Evolutionary conservation across 257 asterid genomes (phyloP), one percentile per base, ranked within the genome.

Genomic region (Cruciata laevipes): DNA sequence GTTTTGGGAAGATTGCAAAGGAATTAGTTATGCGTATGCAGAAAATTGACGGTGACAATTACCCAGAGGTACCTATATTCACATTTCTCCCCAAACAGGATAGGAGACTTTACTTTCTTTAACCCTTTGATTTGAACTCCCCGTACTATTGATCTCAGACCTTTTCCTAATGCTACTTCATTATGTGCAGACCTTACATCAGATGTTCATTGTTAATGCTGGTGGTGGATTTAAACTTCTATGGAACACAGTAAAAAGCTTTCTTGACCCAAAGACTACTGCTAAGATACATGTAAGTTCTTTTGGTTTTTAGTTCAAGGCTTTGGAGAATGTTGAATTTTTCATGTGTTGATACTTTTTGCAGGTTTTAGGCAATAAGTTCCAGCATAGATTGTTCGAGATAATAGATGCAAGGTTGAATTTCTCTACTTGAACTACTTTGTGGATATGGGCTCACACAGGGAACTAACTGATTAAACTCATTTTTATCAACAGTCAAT

Each of bases 161-260:
- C 35, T 60, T 61, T 71, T 69, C 73, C 71, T 74, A 25, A 63
- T 66, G 58, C 61, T 67, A 21, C 61, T 56, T 72, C 68, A 52
- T 71, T 71, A 42, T 83, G 66, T 79, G 79, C 85, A 94, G 99
- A 94, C 96, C 31, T 74, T 94, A 77, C 87, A 94, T 82, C 90
- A 85, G 61, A 90, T 94, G 99, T 88, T 76, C 85, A 88, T 94
- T 58, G 97, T 94, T 63, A 94, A 94, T 71, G 96, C 97, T 81
- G 99, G 99, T 23, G 77, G 79, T 71, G 99, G 97, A 65, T 94
- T 94, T 78, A 94, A 86, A 80, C 77, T 82, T 67, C 73, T 94
- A 33, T 90, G 97, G 97, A 86, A 79, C 81, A 75, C 93, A 71
- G 85, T 60, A 35, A 90, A 87, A 78, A 92, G 96, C 76, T 90